These are phyloP conservation scores for Evernia prunastri DNA, from an alignment of 495 filamentous ascomycete genomes.

Conservation along the genomic window DNA sequence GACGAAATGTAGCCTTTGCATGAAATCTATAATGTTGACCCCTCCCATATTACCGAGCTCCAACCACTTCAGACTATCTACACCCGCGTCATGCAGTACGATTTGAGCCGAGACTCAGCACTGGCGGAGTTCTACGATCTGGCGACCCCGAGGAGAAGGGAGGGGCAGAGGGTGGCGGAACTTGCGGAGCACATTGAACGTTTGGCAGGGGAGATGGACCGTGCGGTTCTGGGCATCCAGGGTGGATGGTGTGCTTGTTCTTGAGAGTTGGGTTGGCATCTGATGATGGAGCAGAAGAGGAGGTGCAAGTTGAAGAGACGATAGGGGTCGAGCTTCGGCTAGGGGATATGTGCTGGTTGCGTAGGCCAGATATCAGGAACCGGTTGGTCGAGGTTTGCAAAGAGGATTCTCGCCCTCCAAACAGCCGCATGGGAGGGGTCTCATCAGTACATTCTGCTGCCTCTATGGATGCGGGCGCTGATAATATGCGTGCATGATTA, in stretches of 20 bases:
- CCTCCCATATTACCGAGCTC: too few relatives aligned
- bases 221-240: too few relatives aligned
- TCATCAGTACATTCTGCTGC: neutral
- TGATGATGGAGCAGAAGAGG: neutral
- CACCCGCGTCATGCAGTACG: too few relatives aligned
- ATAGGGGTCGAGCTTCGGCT: neutral
- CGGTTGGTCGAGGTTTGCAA: neutral
- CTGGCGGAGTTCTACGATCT: neutral
- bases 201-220: neutral
- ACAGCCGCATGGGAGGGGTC: neutral
- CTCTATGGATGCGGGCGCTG: neutral
- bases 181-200: neutral
- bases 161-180: too few relatives aligned
- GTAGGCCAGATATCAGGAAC: neutral
- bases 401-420: neutral
- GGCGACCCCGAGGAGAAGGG: neutral
- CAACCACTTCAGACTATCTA: too few relatives aligned
- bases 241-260: too few relatives aligned
- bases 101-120: too few relatives aligned
- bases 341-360: neutral
- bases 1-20: too few relatives aligned
- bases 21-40: too few relatives aligned
- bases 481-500: neutral
- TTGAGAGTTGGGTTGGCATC: too few relatives aligned
- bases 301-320: neutral